phyloP scores from a whole-genome alignment of 2,329 filamentous ascomycete genomes.

The Arachnopeziza araneosa region DNA sequence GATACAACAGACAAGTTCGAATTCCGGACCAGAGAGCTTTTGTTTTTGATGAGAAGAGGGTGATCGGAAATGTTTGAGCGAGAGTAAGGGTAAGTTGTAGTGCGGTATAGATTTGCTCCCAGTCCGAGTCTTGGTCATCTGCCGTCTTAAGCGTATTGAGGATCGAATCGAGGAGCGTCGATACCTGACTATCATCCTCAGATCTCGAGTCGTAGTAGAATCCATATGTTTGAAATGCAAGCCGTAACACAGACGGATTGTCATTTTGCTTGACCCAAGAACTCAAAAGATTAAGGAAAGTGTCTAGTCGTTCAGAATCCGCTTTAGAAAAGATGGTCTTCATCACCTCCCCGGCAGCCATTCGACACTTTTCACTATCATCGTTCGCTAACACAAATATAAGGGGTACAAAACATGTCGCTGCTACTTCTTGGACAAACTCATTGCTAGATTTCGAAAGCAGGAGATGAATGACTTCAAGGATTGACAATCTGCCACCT shows the following conservation, averaged over 20 bases:
- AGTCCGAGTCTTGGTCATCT: conserved; percentile 52
- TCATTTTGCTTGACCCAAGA: conserved; percentile 72
- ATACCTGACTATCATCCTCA: conserved; percentile 52
- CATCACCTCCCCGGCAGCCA: conserved; percentile 73
- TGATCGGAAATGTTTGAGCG: conserved; percentile 58
- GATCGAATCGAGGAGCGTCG: conserved; percentile 46
- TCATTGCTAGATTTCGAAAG: conserved; percentile 78
- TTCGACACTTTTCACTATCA: conserved; percentile 76
- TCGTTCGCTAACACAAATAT: conserved; percentile 86
- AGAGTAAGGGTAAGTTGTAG: conserved; percentile 66
- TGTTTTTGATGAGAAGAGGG: conserved; percentile 54
- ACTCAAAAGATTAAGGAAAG: conserved; percentile 65
- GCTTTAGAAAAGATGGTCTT: conserved; percentile 76
- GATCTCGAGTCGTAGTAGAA: conserved; percentile 73
- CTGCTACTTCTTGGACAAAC: conserved; percentile 74
- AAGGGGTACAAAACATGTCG: conserved; percentile 78
- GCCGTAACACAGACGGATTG: conserved; percentile 63
- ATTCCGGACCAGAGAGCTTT: conserved; percentile 67
- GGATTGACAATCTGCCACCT: conserved; percentile 83
- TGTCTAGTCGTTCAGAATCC: conserved; percentile 64
- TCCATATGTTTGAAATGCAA: conserved; percentile 74
- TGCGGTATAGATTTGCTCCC: conserved; percentile 69
- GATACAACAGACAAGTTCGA: conserved; percentile 63
- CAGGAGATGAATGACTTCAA: conserved; percentile 86
- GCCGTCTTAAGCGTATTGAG: conserved; percentile 45